Evolutionary conservation across 768 basidiomycete genomes (phyloP).

Genomic region (Lactarius trivialis): DNA sequence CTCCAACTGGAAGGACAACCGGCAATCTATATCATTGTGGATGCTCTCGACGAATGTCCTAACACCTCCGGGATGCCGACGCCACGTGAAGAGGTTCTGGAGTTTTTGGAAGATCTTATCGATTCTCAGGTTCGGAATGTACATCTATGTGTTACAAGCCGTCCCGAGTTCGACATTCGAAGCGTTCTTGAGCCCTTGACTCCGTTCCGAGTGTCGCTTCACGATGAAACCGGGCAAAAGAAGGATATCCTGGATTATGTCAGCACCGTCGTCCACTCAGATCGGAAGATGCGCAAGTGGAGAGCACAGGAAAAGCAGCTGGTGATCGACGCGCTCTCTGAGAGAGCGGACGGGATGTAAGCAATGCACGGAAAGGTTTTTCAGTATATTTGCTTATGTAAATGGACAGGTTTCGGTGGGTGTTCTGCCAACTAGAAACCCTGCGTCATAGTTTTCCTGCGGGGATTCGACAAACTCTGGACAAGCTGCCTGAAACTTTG

Average conservation of each 20-base stretch:
- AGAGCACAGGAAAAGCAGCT: not conserved
- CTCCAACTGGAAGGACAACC: not conserved
- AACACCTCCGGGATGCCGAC: not conserved
- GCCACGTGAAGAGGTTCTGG: not conserved
- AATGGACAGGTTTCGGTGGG: not conserved
- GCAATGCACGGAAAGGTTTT: not conserved
- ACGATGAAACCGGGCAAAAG: not conserved
- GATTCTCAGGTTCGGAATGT: not conserved
- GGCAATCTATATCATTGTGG: not conserved
- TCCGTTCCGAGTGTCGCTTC: not conserved
- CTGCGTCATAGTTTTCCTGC: not conserved
- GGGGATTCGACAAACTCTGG: not conserved
- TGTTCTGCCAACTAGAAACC: not conserved
- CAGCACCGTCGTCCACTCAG: not conserved
- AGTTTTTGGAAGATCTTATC: not conserved
- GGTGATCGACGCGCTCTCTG: not conserved
- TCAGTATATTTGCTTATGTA: not conserved
- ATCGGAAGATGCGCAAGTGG: not conserved
- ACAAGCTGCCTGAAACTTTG: not conserved
- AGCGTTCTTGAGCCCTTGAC: not conserved
- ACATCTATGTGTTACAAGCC: not conserved
- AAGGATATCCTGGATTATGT: not conserved
- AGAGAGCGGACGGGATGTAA: not conserved
- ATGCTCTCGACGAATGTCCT: not conserved
- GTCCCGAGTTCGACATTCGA: not conserved